Percentiles rank a stretch among this genome's conserved stretches.
Evolutionary conservation across 108 stramenopile genomes (phyloP).

Genomic region (Skeletonema costatum): DNA sequence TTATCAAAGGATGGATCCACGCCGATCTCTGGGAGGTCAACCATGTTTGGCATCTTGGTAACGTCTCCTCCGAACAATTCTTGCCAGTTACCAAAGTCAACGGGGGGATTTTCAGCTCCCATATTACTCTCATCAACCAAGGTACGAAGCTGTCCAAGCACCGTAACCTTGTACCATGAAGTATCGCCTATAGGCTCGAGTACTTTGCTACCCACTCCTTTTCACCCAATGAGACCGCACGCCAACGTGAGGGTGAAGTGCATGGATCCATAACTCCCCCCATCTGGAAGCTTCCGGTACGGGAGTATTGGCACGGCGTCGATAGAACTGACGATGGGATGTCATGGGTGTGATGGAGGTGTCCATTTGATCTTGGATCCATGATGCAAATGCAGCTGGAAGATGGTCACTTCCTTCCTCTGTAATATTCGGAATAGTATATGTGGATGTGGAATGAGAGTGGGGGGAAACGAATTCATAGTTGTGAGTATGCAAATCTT

Average conservation of each 20-base stretch:
- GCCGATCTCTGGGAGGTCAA: neutral
- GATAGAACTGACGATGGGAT: slow-evolving; percentile 24
- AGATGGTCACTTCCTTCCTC: slow-evolving; percentile 4
- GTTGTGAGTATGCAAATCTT: too few relatives aligned
- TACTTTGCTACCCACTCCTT: too few relatives aligned
- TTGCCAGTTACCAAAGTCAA: neutral
- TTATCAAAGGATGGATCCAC: neutral
- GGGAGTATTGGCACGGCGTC: slow-evolving; percentile 9
- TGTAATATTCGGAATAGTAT: neutral
- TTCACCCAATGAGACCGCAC: too few relatives aligned
- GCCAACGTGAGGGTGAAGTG: too few relatives aligned
- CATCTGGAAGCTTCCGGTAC: neutral
- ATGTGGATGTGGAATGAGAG: too few relatives aligned
- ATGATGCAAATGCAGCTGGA: slow-evolving; percentile 8
- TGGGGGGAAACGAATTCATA: too few relatives aligned
- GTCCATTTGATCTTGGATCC: slow-evolving; percentile 30
- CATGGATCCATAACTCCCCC: neutral
- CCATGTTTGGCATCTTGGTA: neutral
- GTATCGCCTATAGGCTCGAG: too few relatives aligned
- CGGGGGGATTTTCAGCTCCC: neutral
- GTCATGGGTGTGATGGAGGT: neutral
- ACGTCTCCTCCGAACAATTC: neutral
- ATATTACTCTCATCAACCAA: neutral
- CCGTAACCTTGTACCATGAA: neutral
- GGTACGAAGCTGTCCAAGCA: slow-evolving; percentile 1